Evolutionary conservation across 768 basidiomycete genomes (phyloP), one percentile per base, ranked within the genome.

Genomic region (Trametes cubensis): DNA sequence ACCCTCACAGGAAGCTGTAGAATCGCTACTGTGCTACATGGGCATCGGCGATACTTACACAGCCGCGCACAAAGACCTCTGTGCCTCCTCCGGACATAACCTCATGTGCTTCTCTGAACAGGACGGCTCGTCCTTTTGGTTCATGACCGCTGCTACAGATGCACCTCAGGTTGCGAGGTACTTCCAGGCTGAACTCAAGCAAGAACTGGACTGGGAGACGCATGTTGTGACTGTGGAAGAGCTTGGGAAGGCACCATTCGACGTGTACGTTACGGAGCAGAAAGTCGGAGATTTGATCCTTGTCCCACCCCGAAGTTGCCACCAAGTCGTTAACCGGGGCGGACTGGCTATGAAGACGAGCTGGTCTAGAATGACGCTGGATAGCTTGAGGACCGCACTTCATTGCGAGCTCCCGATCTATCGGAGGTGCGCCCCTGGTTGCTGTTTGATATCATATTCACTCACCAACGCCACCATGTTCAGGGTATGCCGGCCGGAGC

Each of bases 11-110:
- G 77, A 78, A 46, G 76, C 76, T 26, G 84, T 91, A 2, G 87
- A 93, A 68, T 92, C 90, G 0, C 75, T 94, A 4, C 92, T 94
- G 90, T 92, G 89, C 68, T 94, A 94, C 67, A 73, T 92, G 6
- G 92, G 92, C 7, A 78, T 88, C 58, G 89, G 88, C 0, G 92
- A 90, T 63, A 94, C 92, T 0, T 92, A 85, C 71, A 94, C 92
- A 0, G 87, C 92, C 1, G 88, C 84, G 59, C 92, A 94, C 70
- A 94, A 93, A 70, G 92, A 94, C 73, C 80, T 88, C 0, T 94
- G 92, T 67, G 90, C 84, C 1, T 92, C 90, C 4, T 87, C 88
- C 6, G 92, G 92, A 11, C 92, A 94, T 57, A 94, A 94, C 70
- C 75, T 94, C 21, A 94, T 94, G 92, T 88, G 87, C 68, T 88